Conservation (phyloP, 2,329 filamentous ascomycete species). For the Exophiala oligosperma region DNA sequence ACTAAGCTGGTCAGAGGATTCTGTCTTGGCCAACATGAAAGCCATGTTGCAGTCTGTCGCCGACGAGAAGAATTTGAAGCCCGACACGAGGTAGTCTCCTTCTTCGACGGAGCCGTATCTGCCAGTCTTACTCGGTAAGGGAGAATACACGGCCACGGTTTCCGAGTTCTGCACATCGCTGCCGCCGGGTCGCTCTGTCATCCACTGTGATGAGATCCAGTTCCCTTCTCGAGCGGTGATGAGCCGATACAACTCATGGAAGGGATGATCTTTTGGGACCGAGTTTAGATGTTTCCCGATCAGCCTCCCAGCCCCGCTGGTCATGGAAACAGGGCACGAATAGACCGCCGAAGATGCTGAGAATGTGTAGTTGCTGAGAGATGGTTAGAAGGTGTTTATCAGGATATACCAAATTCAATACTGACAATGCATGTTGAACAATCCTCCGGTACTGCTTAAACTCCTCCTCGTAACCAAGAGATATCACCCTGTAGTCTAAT, state of each 20-base stretch:
- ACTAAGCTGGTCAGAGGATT: constrained; percentile 51
- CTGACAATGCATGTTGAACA: constrained; percentile 34
- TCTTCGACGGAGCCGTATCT: constrained; percentile 44
- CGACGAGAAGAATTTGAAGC: constrained; percentile 65
- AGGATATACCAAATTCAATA: neutral
- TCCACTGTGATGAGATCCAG: constrained; percentile 61
- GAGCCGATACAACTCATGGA: constrained; percentile 20
- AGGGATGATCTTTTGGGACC: constrained; percentile 27
- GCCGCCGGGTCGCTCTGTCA: constrained; percentile 39
- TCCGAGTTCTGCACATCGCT: constrained; percentile 38
- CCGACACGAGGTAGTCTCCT: constrained; percentile 33
- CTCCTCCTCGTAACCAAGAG: constrained; percentile 30
- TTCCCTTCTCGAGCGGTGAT: constrained; percentile 24
- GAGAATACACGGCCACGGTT: constrained; percentile 30
- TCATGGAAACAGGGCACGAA: constrained; percentile 33
- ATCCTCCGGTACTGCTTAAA: constrained; percentile 29
- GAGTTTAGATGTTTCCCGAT: constrained; percentile 19
- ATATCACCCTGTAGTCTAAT: constrained; percentile 26
- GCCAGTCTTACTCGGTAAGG: constrained; percentile 29
- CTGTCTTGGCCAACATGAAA: constrained; percentile 62
- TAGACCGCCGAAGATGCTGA: constrained; percentile 32
- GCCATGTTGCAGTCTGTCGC: constrained; percentile 66
- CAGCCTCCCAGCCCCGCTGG: constrained; percentile 31
- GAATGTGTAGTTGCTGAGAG: constrained; percentile 32
- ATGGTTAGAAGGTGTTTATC: neutral